Percentiles rank a stretch among this genome's conserved stretches.
phyloP scores from a whole-genome alignment of 2,329 filamentous ascomycete species.

The Aspergillus sp. region DNA sequence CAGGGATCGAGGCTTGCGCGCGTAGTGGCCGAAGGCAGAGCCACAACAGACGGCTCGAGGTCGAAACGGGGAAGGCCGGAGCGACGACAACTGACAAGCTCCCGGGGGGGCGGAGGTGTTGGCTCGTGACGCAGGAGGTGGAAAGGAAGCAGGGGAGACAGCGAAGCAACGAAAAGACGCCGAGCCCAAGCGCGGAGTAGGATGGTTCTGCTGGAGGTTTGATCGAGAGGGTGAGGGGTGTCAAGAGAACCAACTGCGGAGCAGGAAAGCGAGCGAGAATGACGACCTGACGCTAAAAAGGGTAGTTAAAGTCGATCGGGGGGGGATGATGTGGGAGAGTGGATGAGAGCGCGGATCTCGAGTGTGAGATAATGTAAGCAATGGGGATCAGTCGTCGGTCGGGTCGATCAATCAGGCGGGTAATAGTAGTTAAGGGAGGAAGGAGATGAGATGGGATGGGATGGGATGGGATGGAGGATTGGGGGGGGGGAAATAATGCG shows the following conservation, averaged over 20 bases:
- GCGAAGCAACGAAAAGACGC: slow-evolving; percentile 7
- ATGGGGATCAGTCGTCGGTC: slow-evolving; percentile 10
- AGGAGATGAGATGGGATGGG: neutral
- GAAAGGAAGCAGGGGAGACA: slow-evolving; percentile 17
- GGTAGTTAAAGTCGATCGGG: slow-evolving; percentile 26
- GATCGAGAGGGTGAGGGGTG: slow-evolving; percentile 25
- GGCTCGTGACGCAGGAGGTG: slow-evolving; percentile 23
- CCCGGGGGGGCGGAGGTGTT: slow-evolving; percentile 19
- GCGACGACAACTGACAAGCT: slow-evolving; percentile 25
- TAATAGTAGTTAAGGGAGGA: neutral
- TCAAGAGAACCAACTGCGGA: slow-evolving; percentile 26
- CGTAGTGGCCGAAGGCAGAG: slow-evolving; percentile 14
- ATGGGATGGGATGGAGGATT: neutral
- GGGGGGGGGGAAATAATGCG: slow-evolving; percentile 2
- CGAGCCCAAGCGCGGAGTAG: slow-evolving; percentile 12
- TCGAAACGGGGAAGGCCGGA: slow-evolving; percentile 20
- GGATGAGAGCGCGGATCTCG: slow-evolving; percentile 25
- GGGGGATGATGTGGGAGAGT: slow-evolving; percentile 26
- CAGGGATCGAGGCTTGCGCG: slow-evolving; percentile 23
- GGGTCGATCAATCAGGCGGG: slow-evolving; percentile 7
- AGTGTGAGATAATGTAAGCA: slow-evolving; percentile 29
- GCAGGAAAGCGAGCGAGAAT: slow-evolving; percentile 25
- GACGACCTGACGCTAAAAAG: slow-evolving; percentile 30
- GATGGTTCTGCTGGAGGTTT: slow-evolving; percentile 10
- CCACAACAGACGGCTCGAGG: slow-evolving; percentile 17